Conservation (phyloP, 192 early-diverging fungal species). For the Entrophospora sp. region DNA sequence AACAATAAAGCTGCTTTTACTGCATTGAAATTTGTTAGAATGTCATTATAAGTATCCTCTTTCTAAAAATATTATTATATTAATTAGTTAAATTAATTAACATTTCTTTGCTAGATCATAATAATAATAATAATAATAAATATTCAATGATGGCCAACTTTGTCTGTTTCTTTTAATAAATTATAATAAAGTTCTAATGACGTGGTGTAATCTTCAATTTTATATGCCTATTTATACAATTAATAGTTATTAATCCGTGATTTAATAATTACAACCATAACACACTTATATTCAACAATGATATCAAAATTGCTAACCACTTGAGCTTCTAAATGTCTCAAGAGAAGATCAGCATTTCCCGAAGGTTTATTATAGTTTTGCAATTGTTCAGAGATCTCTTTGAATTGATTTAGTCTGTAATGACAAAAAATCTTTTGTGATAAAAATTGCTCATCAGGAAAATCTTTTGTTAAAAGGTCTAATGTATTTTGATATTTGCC, state of each 20-base stretch:
- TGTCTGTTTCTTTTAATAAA: constrained; percentile 33
- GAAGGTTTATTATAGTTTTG: constrained; percentile 22
- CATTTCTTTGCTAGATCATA: no score
- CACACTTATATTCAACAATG: background rate
- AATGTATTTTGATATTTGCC: constrained; percentile 48
- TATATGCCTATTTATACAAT: constrained; percentile 41
- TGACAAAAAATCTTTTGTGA: constrained; percentile 59
- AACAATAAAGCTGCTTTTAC: constrained; percentile 43
- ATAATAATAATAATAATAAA: no score
- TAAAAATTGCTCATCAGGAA: constrained; percentile 25
- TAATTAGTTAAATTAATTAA: no score
- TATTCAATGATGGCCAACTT: no score
- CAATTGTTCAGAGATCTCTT: constrained; percentile 37
- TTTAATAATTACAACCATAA: no score
- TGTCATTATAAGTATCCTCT: constrained; percentile 37
- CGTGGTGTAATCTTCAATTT: constrained; percentile 44
- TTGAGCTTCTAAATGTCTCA: constrained; percentile 58
- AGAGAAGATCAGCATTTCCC: constrained; percentile 21
- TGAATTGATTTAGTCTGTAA: constrained; percentile 51
- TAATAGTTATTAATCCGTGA: no score
- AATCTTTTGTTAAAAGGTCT: constrained; percentile 26
- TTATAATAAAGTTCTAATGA: constrained; percentile 34
- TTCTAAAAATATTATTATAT: background rate
- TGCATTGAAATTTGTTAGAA: constrained; percentile 42
- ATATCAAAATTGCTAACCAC: constrained; percentile 37